Base-by-base conservation (phyloP, 2,329 filamentous ascomycete species). In the Grosmannia serpens region DNA sequence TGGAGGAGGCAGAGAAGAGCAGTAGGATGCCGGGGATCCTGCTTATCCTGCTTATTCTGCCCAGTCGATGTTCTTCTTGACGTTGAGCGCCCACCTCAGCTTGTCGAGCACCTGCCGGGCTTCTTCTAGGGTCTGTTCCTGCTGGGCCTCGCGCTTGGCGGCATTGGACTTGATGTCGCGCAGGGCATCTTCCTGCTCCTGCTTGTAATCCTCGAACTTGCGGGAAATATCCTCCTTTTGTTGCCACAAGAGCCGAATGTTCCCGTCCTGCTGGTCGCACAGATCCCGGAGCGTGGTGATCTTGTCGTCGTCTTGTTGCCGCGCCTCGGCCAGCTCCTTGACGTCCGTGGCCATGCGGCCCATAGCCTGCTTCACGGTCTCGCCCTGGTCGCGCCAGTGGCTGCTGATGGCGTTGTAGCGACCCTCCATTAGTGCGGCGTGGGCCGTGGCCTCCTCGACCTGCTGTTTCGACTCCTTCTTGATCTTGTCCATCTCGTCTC, bases 221-320 rank as follows among this genome's bases (percentile, higher is more conserved):
- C 72, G 72, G 20, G 72, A 70, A 60, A 90, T 83, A 20, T 80
- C 79, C 31, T 81, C 78, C 65, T 88, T 87, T 65, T 87, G 79
- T 54, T 78, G 76, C 59, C 73, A 72, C 27, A 85, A 73, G 60
- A 82, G 76, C 59, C 81, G 79, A 60, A 88, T 79, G 65, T 89
- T 87, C 65, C 80, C 78, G 63, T 87, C 81, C 67, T 89, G 84
- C 70, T 91, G 87, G 63, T 89, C 86, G 68, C 83, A 86, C 35
- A 91, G 76, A 60, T 88, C 83, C 56, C 83, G 78, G 55, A 90
- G 74, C 35, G 81, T 83, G 61, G 74, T 77, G 64, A 87, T 84
- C 70, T 79, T 83, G 67, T 80, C 78, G 64, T 85, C 82, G 65
- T 88, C 84, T 56, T 73, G 74, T 62, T 71, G 75, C 59, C 83